Percentiles rank a stretch among this genome's conserved stretches.
phyloP scores from a whole-genome alignment of 208 protist species.

The Leishmania tarentolae region DNA sequence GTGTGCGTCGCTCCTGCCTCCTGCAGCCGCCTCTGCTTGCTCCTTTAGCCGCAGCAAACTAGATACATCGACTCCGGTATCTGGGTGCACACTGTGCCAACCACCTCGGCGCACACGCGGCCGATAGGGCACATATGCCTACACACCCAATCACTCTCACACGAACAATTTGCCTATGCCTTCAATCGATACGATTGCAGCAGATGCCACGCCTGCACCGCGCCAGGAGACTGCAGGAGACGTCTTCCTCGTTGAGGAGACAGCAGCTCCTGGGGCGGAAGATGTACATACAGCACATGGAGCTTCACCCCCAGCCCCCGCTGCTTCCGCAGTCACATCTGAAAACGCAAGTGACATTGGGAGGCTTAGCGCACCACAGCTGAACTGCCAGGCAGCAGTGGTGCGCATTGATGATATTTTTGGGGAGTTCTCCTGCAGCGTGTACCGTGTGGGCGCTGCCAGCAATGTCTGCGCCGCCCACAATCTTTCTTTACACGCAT shows the following conservation, averaged over 20 bases:
- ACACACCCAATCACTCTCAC: background rate
- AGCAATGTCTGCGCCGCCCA: background rate
- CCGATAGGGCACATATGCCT: background rate
- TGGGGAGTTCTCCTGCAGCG: constrained; percentile 83
- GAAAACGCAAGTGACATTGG: background rate
- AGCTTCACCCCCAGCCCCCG: constrained; percentile 16
- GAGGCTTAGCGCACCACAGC: constrained; percentile 16
- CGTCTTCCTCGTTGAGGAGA: background rate
- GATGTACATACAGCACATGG: constrained; percentile 37
- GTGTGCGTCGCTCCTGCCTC: background rate
- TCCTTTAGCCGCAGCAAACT: background rate
- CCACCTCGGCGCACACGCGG: background rate
- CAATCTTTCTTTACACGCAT: background rate
- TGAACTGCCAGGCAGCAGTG: constrained; percentile 86
- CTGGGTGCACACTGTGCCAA: background rate
- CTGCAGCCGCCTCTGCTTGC: background rate
- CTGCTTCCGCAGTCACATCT: background rate
- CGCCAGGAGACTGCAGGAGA: background rate
- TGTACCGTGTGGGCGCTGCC: constrained; percentile 4
- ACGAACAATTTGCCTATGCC: background rate
- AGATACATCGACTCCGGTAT: background rate
- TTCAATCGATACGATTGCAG: background rate
- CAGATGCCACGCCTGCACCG: background rate
- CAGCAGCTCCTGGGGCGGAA: constrained; percentile 1
- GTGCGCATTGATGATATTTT: constrained; percentile 86